Conservation (phyloP, 2,329 filamentous ascomycete genomes). For the Fusarium coicis region DNA sequence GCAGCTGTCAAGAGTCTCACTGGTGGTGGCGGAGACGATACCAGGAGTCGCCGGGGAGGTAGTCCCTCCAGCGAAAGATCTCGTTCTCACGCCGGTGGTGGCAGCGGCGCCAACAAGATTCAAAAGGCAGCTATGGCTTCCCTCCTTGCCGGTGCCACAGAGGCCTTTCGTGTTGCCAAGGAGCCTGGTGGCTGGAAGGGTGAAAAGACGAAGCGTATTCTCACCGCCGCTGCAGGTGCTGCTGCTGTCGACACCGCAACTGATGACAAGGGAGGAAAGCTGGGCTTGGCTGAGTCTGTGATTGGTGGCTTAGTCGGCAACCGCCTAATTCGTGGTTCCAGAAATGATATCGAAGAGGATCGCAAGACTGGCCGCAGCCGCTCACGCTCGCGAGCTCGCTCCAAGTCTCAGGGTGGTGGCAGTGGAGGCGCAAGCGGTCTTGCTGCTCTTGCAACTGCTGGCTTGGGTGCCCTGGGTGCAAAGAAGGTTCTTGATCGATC, state of each 20-base stretch:
- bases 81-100: constrained; percentile 61
- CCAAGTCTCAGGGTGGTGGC: constrained; percentile 57
- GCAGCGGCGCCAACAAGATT: constrained; percentile 67
- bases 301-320: constrained; percentile 89
- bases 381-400: constrained; percentile 74
- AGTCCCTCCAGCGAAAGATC: constrained; percentile 61
- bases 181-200: constrained; percentile 91
- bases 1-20: constrained; percentile 69
- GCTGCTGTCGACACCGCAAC: constrained; percentile 86
- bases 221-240: constrained; percentile 87
- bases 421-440: constrained; percentile 59
- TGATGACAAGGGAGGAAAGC: constrained; percentile 79
- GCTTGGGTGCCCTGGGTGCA: constrained; percentile 68
- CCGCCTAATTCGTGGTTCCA: constrained; percentile 83
- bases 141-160: constrained; percentile 87
- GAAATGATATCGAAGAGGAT: constrained; percentile 72
- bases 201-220: constrained; percentile 89
- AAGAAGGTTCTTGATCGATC: constrained; percentile 71
- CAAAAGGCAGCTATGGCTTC: constrained; percentile 93
- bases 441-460: constrained; percentile 72
- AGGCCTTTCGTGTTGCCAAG: constrained; percentile 91
- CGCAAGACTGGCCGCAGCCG: constrained; percentile 70
- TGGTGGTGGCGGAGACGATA: constrained; percentile 59
- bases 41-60: constrained; percentile 62
- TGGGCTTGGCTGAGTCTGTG: constrained; percentile 86